These are phyloP conservation scores for Diversispora eburnea DNA, from an alignment of 192 early-diverging fungal genomes.

Conservation along the genomic window DNA sequence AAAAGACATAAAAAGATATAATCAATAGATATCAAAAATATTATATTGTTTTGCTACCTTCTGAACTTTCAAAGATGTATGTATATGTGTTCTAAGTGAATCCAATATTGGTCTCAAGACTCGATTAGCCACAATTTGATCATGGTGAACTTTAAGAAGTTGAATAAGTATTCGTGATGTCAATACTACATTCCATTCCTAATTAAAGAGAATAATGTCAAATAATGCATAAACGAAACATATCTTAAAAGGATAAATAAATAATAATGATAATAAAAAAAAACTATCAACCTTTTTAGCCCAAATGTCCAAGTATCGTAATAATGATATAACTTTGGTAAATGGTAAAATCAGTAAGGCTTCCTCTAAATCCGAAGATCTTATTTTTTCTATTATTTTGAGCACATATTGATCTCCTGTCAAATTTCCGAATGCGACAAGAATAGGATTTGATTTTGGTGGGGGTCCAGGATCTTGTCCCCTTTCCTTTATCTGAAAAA, in stretches of 20 bases:
- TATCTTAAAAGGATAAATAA: background rate
- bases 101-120: constrained; percentile 72
- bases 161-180: constrained; percentile 82
- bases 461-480: constrained; percentile 38
- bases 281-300: constrained; percentile 58
- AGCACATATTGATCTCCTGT: constrained; percentile 79
- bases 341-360: constrained; percentile 89
- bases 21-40: background rate
- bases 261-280: constrained; percentile 7
- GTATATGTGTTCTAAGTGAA: constrained; percentile 65
- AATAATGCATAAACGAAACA: constrained; percentile 2
- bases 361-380: constrained; percentile 83
- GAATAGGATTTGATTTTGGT: constrained; percentile 60
- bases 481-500: constrained; percentile 37
- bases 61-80: constrained; percentile 61
- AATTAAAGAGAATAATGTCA: constrained; percentile 7
- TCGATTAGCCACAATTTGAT: constrained; percentile 82
- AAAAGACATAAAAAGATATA: background rate
- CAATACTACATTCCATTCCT: constrained; percentile 74
- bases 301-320: constrained; percentile 79
- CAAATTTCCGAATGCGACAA: constrained; percentile 60
- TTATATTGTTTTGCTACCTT: constrained; percentile 36
- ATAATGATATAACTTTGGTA: constrained; percentile 68
- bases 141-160: constrained; percentile 82
- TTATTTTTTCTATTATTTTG: constrained; percentile 69